A percentile compares a stretch with the other conserved stretches of the same genome.
Evolutionary conservation across 306 rosid species (phyloP).

Genomic region (Leucaena leucocephala): DNA sequence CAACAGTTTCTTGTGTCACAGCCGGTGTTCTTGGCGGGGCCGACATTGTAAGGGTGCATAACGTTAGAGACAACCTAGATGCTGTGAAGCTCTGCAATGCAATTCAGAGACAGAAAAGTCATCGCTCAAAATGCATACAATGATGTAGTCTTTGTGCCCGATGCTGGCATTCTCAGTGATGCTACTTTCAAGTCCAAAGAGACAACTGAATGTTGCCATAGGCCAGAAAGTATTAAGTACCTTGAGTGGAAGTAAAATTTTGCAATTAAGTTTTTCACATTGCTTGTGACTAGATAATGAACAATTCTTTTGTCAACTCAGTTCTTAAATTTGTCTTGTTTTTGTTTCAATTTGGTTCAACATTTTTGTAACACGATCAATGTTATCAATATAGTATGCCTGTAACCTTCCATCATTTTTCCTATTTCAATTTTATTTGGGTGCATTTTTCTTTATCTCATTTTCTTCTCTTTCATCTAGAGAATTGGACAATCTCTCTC

Average conservation of each 20-base stretch:
- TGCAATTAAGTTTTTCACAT: not conserved
- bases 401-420: not conserved
- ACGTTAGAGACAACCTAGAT: constrained; percentile 74
- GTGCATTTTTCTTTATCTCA: not conserved
- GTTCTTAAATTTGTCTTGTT: not conserved
- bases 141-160: constrained; percentile 22
- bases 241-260: constrained; percentile 4
- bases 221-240: constrained; percentile 19
- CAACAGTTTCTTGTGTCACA: constrained; percentile 77
- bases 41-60: constrained; percentile 86
- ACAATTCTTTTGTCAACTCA: not conserved
- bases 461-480: not conserved
- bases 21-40: constrained; percentile 74
- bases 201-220: constrained; percentile 3
- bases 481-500: not conserved
- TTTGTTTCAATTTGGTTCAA: constrained; percentile 28
- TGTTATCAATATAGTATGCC: not conserved
- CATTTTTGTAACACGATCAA: not conserved
- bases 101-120: constrained; percentile 51
- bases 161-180: not conserved
- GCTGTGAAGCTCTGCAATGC: constrained; percentile 85
- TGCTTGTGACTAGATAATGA: not conserved
- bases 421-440: not conserved
- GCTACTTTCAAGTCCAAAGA: constrained; percentile 12
- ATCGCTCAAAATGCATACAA: constrained; percentile 30